These are phyloP conservation scores for Yamadazyma insecticola DNA, from an alignment of 805 yeast species.

Conservation along the genomic window DNA sequence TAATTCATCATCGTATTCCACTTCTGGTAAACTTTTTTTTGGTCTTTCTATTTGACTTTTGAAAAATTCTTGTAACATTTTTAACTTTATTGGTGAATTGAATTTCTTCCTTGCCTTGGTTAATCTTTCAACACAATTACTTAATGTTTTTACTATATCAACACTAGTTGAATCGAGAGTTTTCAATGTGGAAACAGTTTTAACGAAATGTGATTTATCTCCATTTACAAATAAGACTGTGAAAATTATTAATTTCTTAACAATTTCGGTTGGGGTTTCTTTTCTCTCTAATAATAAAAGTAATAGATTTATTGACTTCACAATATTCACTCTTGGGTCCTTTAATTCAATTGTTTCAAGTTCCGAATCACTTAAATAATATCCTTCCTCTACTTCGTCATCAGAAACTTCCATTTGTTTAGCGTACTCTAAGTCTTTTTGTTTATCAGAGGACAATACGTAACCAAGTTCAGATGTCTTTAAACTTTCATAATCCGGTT, in stretches of 20 bases:
- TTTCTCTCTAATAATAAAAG: constrained; percentile 11
- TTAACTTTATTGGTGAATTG: too few species aligned
- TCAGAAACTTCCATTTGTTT: constrained; percentile 28
- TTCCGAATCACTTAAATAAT: constrained; percentile 13
- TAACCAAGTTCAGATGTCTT: too few species aligned
- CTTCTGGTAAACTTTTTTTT: too few species aligned
- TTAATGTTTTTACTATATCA: constrained; percentile 12
- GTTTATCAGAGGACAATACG: constrained; percentile 5
- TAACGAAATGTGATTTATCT: constrained; percentile 12
- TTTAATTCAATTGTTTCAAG: constrained; percentile 4
- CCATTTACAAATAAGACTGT: constrained; percentile 15
- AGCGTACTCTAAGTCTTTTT: constrained; percentile 11
- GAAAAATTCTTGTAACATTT: too few species aligned
- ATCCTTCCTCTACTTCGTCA: constrained; percentile 6
- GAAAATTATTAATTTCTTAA: constrained; percentile 22
- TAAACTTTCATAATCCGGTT: too few species aligned
- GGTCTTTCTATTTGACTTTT: too few species aligned
- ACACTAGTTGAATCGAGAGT: constrained; percentile 15
- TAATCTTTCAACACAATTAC: constrained; percentile 21
- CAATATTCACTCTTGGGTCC: constrained; percentile 4
- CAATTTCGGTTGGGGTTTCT: constrained; percentile 22
- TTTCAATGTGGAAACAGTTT: constrained; percentile 15
- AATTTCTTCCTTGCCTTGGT: constrained; percentile 7
- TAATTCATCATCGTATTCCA: constrained; percentile 5
- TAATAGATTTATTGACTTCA: constrained; percentile 1